Conservation (phyloP, 2,329 filamentous ascomycete species). For the Teratosphaeria epicoccoides region DNA sequence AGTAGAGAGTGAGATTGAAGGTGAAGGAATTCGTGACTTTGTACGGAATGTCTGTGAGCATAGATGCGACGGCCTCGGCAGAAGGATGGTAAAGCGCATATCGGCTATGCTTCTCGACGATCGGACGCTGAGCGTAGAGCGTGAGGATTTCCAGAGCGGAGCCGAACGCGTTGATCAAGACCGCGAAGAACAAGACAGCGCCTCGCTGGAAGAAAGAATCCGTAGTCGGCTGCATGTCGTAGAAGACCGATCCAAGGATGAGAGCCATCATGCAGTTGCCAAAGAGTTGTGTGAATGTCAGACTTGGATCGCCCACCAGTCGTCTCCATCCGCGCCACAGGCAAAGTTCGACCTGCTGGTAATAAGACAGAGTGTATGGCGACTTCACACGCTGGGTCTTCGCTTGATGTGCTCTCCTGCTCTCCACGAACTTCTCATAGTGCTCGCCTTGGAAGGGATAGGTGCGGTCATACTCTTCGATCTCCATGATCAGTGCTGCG, state of each 20-base stretch:
- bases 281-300: constrained; percentile 57
- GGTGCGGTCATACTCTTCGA: constrained; percentile 37
- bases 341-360: constrained; percentile 67
- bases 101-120: constrained; percentile 79
- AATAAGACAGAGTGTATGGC: constrained; percentile 71
- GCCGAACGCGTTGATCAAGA: constrained; percentile 75
- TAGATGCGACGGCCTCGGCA: constrained; percentile 76
- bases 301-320: constrained; percentile 62
- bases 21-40: constrained; percentile 63
- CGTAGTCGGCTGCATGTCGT: constrained; percentile 56
- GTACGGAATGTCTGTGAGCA: constrained; percentile 77
- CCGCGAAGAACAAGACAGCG: constrained; percentile 75
- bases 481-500: constrained; percentile 32
- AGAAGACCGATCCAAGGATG: constrained; percentile 73
- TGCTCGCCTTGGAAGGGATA: constrained; percentile 37
- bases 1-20: constrained; percentile 77
- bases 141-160: constrained; percentile 76
- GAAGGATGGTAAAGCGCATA: constrained; percentile 87
- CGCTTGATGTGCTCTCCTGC: constrained; percentile 37
- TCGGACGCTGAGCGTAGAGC: constrained; percentile 77
- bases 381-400: constrained; percentile 51
- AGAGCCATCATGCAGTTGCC: constrained; percentile 68
- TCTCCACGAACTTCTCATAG: constrained; percentile 36
- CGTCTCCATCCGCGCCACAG: constrained; percentile 71
- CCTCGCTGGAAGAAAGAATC: constrained; percentile 68